Evolutionary conservation across 176 grass and related monocot genomes (phyloP), one percentile per base, ranked within the genome.

Genomic region (Musa troglodytarum): DNA sequence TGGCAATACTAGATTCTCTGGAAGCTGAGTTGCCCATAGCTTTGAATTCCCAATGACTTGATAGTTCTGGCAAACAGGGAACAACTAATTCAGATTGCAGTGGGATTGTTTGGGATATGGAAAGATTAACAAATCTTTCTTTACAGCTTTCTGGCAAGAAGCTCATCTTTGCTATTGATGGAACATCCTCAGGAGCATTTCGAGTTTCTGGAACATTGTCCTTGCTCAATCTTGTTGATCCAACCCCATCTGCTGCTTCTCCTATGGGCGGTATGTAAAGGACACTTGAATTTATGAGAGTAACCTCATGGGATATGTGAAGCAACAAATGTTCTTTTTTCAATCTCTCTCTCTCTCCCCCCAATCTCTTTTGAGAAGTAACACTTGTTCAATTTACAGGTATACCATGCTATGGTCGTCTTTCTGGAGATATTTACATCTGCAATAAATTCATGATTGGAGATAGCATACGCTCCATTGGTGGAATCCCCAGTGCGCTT

Each of bases 141-240:
- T 76, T 80, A 58, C 91, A 99, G 75, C 81, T 99, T 66, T 94
- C 86, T 55, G 96, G 91, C 68, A 99, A 83, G 82, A 99, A 99
- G 72, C 86, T 94, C 54, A 95, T 99, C 82, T 99, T 99, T 84
- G 88, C 88, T n/a, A 95, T 99, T 89, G 96, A 99, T 86, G 96
- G 96, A 66, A 99, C 91, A 80, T 87, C 88, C 58, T 99, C 96
- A 74, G 96, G 95, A 76, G 88, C 88, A 84, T 93, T 92, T 83
- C 88, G 96, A 57, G 89, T 88, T 82, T 99, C 96, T 67, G 96
- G 96, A 53, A 99, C 96, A 74, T 79, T 89, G 72, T 99, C 96
- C 9, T 85, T 99, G 74, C 77, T 99, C 82, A 99, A 99, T 77
- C 96, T 99, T 81, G 90, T 99, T 13, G 96, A 99, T 80, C 96